Evolutionary conservation across 495 filamentous ascomycete genomes (phyloP).

Genomic region (Aspergillus conjunctus): DNA sequence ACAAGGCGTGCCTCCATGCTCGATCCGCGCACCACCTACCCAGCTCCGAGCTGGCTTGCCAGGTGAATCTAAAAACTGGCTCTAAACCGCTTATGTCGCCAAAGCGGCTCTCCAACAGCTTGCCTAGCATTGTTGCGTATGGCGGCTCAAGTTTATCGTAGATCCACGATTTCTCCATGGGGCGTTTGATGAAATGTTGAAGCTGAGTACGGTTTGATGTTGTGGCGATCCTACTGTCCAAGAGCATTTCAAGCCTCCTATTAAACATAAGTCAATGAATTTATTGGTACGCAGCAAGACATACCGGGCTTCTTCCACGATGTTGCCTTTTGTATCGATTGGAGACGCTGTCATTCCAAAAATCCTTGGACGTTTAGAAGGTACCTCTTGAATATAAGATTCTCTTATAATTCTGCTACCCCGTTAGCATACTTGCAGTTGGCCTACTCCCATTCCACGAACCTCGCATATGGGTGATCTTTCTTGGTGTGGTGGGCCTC

Average conservation of each 20-base stretch:
- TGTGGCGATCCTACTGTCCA: slow-evolving; percentile 83
- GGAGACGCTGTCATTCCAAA: slow-evolving; percentile 98
- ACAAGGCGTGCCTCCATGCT: slow-evolving; percentile 73
- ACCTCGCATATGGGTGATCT: slow-evolving; percentile 85
- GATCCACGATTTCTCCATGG: slow-evolving; percentile 59
- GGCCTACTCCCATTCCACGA: slow-evolving; percentile 5
- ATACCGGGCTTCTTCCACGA: slow-evolving; percentile 65
- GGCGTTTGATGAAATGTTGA: slow-evolving; percentile 58
- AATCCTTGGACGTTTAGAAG: slow-evolving; percentile 66
- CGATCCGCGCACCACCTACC: slow-evolving; percentile 87
- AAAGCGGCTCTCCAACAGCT: slow-evolving; percentile 55
- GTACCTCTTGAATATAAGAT: slow-evolving; percentile 62
- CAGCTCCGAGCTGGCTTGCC: slow-evolving; percentile 64
- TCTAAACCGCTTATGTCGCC: slow-evolving; percentile 59
- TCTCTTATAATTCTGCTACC: slow-evolving; percentile 75
- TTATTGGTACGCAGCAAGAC: slow-evolving; percentile 11
- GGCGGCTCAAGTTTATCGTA: slow-evolving; percentile 56
- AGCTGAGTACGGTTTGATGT: slow-evolving; percentile 66
- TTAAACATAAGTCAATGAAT: slow-evolving; percentile 16
- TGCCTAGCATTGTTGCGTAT: slow-evolving; percentile 66
- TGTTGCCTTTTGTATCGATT: slow-evolving; percentile 78
- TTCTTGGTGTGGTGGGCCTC: slow-evolving; percentile 98
- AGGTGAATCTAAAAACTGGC: slow-evolving; percentile 60
- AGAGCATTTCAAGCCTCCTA: slow-evolving; percentile 72
- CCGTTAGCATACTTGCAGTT: slow-evolving; percentile 17